phyloP scores from a whole-genome alignment of 1,284 basidiomycete genomes.

The Ganoderma leucocontextum region DNA sequence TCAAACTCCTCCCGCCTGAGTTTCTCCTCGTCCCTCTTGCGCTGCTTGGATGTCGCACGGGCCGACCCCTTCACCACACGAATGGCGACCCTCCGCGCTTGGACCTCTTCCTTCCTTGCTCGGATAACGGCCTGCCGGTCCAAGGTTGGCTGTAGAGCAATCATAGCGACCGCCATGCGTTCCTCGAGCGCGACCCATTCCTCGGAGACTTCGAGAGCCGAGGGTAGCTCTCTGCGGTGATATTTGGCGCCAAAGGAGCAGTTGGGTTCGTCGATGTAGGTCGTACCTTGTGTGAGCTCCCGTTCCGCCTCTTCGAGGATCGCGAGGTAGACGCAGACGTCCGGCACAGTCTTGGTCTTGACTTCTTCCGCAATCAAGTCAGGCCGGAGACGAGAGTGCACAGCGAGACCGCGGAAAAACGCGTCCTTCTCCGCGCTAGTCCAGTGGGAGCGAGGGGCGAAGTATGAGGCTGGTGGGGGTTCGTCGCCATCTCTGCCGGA shows the following conservation, averaged over 20 bases:
- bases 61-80: slow-evolving; percentile 34
- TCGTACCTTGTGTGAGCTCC: not conserved
- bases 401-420: slow-evolving; percentile 73
- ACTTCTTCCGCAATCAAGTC: slow-evolving; percentile 76
- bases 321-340: slow-evolving; percentile 70
- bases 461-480: slow-evolving; percentile 46
- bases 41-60: slow-evolving; percentile 25
- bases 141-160: slow-evolving; percentile 44
- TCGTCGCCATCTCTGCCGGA: slow-evolving; percentile 29
- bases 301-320: slow-evolving; percentile 50
- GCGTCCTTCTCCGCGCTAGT: slow-evolving; percentile 66
- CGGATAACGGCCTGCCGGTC: slow-evolving; percentile 33
- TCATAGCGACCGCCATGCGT: slow-evolving; percentile 51
- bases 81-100: slow-evolving; percentile 22
- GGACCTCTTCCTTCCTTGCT: slow-evolving; percentile 35
- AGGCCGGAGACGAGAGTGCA: slow-evolving; percentile 73
- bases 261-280: slow-evolving; percentile 9
- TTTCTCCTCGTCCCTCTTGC: slow-evolving; percentile 41
- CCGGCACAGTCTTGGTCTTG: slow-evolving; percentile 64
- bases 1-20: slow-evolving; percentile 36
- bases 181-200: slow-evolving; percentile 72
- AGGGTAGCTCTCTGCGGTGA: slow-evolving; percentile 35
- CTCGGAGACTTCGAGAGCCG: slow-evolving; percentile 66
- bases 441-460: slow-evolving; percentile 65
- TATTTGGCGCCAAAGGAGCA: not conserved